Evolutionary conservation across 2,329 filamentous ascomycete species (phyloP), one percentile per base, ranked within the genome.

Genomic region (Hymenoscyphus repandus): DNA sequence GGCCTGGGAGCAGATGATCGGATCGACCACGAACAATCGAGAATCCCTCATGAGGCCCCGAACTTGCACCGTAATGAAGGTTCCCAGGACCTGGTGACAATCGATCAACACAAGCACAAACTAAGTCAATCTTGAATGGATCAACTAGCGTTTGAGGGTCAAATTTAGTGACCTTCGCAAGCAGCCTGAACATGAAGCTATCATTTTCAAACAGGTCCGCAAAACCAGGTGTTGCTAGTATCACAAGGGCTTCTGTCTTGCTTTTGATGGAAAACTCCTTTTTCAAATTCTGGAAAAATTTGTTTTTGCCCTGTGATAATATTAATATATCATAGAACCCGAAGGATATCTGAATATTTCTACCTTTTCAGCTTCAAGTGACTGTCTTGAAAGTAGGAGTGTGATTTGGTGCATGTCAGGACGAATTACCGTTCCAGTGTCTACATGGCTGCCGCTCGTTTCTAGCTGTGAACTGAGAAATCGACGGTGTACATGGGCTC

Each of bases 31-130:
- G 67, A n/a, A 80, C 64, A 47, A 83, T 64, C 1, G 80, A 78
- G 83, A 64, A 6, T 79, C 79, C 51, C 62, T 54, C 55, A 6
- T 68, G 65, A 13, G 64, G 62, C 18, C 27, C 36, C 17, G 34
- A 18, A 20, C 18, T 18, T 11, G 10, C 17, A 10, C 11, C 30
- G 18, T n/a, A 27, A 15, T 30, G 31, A 18, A 41, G 13, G 42
- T 39, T 11, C 11, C 45, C 44, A 32, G 45, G 12, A n/a, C 63
- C 58, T 7, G 72, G 71, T 18, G 72, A 66, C 31, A 85, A 65
- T 7, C 75, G 72, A 61, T 85, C 81, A 27, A 82, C 74, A 4
- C 81, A 75, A 11, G 76, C 82, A 20, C 70, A 70, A 12, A 85
- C 56, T 6, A 83, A 67, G 53, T 76, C 69, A 32, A 80, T 66